Evolutionary conservation across 2,329 filamentous ascomycete genomes (phyloP).

Genomic region (Hypoxylon sp.): DNA sequence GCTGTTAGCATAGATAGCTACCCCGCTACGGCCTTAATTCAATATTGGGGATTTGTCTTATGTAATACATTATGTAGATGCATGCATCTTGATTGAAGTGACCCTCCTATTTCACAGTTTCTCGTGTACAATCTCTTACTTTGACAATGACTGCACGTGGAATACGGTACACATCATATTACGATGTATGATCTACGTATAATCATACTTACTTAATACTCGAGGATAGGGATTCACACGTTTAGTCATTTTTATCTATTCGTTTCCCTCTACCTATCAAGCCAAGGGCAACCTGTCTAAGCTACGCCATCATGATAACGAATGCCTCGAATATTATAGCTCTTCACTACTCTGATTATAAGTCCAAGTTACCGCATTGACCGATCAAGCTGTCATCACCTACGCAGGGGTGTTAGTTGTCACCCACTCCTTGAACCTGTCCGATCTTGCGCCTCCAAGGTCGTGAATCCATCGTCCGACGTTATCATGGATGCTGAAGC

Average conservation of each 20-base stretch:
- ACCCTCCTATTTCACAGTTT: neutral
- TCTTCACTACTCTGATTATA: slow-evolving; percentile 40
- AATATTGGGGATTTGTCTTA: neutral
- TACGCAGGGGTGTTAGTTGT: slow-evolving; percentile 46
- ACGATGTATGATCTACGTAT: neutral
- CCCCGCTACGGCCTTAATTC: neutral
- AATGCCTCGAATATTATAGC: slow-evolving; percentile 44
- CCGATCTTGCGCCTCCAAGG: slow-evolving; percentile 54
- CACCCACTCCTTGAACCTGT: slow-evolving; percentile 55
- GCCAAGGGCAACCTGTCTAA: slow-evolving; percentile 30
- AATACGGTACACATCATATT: too few relatives aligned
- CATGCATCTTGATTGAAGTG: neutral
- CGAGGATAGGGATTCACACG: neutral
- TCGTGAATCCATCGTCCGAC: slow-evolving; percentile 61
- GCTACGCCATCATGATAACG: slow-evolving; percentile 31
- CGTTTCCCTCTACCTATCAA: slow-evolving; percentile 24
- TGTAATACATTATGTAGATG: too few relatives aligned
- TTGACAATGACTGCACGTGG: neutral
- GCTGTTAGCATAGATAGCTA: neutral
- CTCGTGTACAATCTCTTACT: neutral
- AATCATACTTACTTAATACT: neutral
- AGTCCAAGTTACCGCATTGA: slow-evolving; percentile 31
- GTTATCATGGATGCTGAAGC: slow-evolving; percentile 61
- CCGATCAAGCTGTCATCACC: slow-evolving; percentile 29
- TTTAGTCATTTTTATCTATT: slow-evolving; percentile 29